These are phyloP conservation scores for Prototheca cutis DNA, from an alignment of 163 green algal genomes.

Conservation along the genomic window DNA sequence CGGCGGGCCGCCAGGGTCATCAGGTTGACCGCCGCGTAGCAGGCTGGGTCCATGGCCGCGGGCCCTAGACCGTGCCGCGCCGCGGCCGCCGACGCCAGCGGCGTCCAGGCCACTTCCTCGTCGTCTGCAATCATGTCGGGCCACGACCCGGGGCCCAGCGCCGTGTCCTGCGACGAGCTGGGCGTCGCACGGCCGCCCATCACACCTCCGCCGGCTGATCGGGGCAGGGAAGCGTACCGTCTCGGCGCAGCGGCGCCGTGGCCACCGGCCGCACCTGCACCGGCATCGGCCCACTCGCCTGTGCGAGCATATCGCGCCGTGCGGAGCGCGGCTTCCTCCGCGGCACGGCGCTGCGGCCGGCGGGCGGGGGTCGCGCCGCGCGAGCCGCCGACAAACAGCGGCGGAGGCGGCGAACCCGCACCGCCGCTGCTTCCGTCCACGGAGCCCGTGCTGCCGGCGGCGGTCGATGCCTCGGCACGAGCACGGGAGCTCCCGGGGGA, in stretches of 20 bases:
- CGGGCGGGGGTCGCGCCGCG: neutral
- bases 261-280: neutral
- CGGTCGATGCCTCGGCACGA: neutral
- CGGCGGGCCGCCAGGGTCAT: slow-evolving; percentile 37
- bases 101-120: slow-evolving; percentile 36
- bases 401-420: neutral
- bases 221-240: neutral
- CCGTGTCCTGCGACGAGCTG: slow-evolving; percentile 9
- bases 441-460: neutral
- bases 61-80: neutral
- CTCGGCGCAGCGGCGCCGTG: neutral
- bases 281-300: slow-evolving; percentile 5
- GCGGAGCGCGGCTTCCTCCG: slow-evolving; percentile 22
- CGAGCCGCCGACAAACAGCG: neutral
- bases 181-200: slow-evolving; percentile 6
- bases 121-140: neutral
- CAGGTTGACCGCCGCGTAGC: slow-evolving; percentile 44
- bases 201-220: neutral
- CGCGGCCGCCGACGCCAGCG: slow-evolving; percentile 7
- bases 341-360: slow-evolving; percentile 13
- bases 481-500: neutral
- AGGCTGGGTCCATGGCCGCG: slow-evolving; percentile 22
- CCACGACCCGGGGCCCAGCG: neutral
- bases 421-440: neutral
- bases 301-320: slow-evolving; percentile 25